Evolutionary conservation across 371 early-diverging fungal genomes (phyloP), one percentile per base, ranked within the genome.

Genomic region (Mucor saturninus): DNA sequence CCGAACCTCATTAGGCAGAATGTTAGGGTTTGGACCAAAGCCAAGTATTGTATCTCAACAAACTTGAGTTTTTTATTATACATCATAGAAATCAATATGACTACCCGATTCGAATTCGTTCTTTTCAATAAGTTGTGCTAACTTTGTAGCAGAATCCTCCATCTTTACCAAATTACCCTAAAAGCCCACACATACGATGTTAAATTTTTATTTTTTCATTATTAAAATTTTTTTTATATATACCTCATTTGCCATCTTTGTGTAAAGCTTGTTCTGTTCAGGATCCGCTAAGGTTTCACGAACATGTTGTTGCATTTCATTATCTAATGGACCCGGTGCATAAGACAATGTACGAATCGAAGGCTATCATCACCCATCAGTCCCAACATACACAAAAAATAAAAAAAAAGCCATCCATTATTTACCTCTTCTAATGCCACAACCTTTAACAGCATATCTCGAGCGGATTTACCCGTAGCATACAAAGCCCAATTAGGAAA

Each of bases 291-390:
- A 71, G 9, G 86, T 87, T 37, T 81, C 73, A 26, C 95, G 86
- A 32, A 95, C 91, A 37, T 75, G 69, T 4, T 74, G 69, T 73
- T 96, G 96, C 96, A 97, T 96, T 42, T 86, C 86, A 62, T 91
- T 94, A 61, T 94, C 89, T 61, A 97, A 69, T 32, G 97, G 97
- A 1, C 97, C 97, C 7, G 97, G 97, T 1, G 97, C 94, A 75
- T 95, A 97, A 67, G 86, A 94, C 39, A 97, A 79, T 5, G 89
- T 85, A 9, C 75, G 71, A 51, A 79, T 67, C 30, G 69, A 72
- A 63, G 64, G 64, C 70, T 72, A 63, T 14, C 7, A 35, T 35
- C 35, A n/a, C n/a, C n/a, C n/a, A n/a, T n/a, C n/a, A n/a, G n/a
- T n/a, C n/a, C n/a, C 35, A 5, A 35, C 5, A 5, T 35, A 35